A percentile compares a stretch with the other conserved stretches of the same genome.
Evolutionary conservation across 805 yeast species (phyloP).

Genomic region (Candida sithepensis): DNA sequence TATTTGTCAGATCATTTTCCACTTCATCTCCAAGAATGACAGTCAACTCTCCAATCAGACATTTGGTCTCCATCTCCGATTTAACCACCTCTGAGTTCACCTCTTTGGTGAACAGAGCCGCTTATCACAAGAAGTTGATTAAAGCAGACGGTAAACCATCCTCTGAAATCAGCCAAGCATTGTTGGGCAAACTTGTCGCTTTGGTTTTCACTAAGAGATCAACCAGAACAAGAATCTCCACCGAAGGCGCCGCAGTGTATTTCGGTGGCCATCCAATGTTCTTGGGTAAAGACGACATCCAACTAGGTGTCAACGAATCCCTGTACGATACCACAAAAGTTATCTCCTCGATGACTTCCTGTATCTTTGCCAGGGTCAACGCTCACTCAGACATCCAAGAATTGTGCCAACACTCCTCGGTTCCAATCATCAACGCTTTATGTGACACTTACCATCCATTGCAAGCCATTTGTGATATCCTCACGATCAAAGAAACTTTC

Average conservation of each 20-base stretch:
- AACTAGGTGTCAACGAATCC: constrained; percentile 92
- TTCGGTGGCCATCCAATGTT: constrained; percentile 97
- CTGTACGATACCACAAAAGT: constrained; percentile 86
- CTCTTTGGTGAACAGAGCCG: constrained; percentile 70
- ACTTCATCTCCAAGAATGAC: constrained; percentile 17
- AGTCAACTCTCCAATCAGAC: constrained; percentile 43
- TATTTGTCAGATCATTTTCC: constrained; percentile 30
- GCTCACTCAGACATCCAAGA: constrained; percentile 78
- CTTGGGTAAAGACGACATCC: constrained; percentile 93
- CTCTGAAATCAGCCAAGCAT: constrained; percentile 40
- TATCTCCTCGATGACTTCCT: constrained; percentile 93
- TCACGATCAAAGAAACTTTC: constrained; percentile 81
- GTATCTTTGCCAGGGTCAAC: constrained; percentile 94
- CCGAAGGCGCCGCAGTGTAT: constrained; percentile 90
- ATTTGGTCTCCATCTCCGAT: constrained; percentile 79
- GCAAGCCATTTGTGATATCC: constrained; percentile 89
- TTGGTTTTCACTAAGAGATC: constrained; percentile 87
- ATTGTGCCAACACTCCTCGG: constrained; percentile 72
- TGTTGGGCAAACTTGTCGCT: constrained; percentile 80
- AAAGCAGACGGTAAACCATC: constrained; percentile 46
- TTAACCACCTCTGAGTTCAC: constrained; percentile 68
- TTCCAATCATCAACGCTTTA: constrained; percentile 89
- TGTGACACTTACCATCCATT: constrained; percentile 93
- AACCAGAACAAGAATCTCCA: constrained; percentile 89
- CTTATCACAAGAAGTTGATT: constrained; percentile 58